These are phyloP conservation scores for Lactarius pseudohatsudake DNA, from an alignment of 768 basidiomycete species.

Conservation along the genomic window DNA sequence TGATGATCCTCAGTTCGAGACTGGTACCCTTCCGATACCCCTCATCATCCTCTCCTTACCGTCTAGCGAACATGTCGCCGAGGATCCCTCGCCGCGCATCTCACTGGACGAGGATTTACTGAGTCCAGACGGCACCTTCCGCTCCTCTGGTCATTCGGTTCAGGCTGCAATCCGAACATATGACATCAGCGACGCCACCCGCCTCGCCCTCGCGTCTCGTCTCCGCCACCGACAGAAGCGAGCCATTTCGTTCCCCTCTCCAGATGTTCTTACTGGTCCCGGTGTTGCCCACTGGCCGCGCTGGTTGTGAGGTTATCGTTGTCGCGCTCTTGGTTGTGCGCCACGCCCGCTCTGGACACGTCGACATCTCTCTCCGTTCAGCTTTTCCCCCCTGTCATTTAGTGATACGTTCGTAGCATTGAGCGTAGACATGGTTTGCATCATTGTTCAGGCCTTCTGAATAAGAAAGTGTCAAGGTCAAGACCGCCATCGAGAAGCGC, in stretches of 20 bases:
- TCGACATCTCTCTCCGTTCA: background rate
- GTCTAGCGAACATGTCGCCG: slow-evolving; percentile 10
- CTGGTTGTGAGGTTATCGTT: slow-evolving; percentile 10
- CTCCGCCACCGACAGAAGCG: slow-evolving; percentile 18
- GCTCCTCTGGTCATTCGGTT: background rate
- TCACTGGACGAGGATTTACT: slow-evolving; percentile 15
- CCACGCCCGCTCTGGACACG: background rate
- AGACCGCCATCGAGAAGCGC: background rate
- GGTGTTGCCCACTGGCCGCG: slow-evolving; percentile 19
- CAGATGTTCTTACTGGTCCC: background rate
- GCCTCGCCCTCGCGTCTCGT: slow-evolving; percentile 12
- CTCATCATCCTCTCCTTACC: slow-evolving; percentile 23
- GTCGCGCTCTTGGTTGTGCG: no score
- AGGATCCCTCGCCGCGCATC: background rate
- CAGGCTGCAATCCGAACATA: background rate
- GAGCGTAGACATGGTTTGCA: background rate
- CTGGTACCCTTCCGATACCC: slow-evolving; percentile 7
- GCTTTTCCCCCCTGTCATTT: background rate
- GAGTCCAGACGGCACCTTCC: slow-evolving; percentile 21
- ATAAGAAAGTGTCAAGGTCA: no score
- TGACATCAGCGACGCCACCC: slow-evolving; percentile 9
- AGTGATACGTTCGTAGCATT: background rate
- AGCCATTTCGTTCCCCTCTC: background rate
- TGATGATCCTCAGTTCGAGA: slow-evolving; percentile 5
- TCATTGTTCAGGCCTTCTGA: background rate